Conservation (phyloP, 129 eudicot species). For the Calendula officinalis region DNA sequence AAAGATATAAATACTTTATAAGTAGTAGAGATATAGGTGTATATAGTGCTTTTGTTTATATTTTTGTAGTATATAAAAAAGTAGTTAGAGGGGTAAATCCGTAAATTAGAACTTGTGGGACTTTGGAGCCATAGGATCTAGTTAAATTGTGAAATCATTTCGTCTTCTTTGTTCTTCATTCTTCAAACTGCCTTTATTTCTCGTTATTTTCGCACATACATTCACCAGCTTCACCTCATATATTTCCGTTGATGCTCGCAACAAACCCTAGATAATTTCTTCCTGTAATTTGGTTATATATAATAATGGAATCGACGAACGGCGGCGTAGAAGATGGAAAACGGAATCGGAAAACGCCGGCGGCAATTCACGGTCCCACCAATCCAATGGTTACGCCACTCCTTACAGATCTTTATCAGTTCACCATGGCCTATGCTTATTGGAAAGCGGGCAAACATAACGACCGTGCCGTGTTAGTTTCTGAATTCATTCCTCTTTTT, state of each 20-base stretch:
- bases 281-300: not conserved
- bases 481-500: not conserved
- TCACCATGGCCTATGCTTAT: conserved; percentile 98
- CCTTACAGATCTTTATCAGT: conserved; percentile 94
- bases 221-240: not conserved
- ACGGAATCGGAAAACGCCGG: conserved; percentile 12
- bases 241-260: not conserved
- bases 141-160: not conserved
- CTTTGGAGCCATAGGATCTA: not conserved
- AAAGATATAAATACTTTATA: too few species aligned
- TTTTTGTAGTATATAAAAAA: not conserved
- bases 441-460: conserved; percentile 98
- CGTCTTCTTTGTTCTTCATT: conserved; percentile 16
- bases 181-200: not conserved
- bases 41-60: too few species aligned
- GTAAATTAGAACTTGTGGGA: conserved; percentile 4
- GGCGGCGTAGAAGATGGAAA: conserved; percentile 26
- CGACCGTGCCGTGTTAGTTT: conserved; percentile 89
- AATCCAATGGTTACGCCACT: conserved; percentile 98
- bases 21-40: too few species aligned
- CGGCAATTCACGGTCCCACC: conserved; percentile 62
- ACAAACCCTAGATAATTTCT: conserved; percentile 34
- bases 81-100: conserved; percentile 5
- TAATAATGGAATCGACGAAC: conserved; percentile 36
- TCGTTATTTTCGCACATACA: conserved; percentile 3